phyloP scores from a whole-genome alignment of 257 asterid species.

The Craterostigma plantagineum region DNA sequence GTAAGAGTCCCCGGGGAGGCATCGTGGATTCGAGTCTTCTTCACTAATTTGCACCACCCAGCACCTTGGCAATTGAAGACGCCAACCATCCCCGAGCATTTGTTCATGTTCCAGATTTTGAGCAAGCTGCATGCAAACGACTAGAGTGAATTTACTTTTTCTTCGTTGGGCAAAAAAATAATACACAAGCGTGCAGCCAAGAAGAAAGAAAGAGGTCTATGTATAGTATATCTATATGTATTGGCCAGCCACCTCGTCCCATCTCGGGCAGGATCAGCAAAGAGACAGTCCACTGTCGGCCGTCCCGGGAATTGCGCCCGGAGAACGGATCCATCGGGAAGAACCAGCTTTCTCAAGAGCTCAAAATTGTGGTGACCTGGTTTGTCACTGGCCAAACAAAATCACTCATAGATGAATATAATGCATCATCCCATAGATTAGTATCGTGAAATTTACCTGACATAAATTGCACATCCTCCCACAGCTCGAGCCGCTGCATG shows the following conservation, averaged over 20 bases:
- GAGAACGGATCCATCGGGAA: slow-evolving; percentile 88
- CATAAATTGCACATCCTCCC: slow-evolving; percentile 67
- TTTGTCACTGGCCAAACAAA: slow-evolving; percentile 32
- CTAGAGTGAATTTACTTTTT: no score
- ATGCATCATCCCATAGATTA: not conserved
- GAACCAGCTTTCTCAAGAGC: slow-evolving; percentile 72
- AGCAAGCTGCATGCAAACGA: slow-evolving; percentile 55
- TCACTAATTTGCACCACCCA: slow-evolving; percentile 68
- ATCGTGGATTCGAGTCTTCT: slow-evolving; percentile 76
- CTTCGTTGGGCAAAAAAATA: not conserved
- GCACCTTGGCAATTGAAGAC: slow-evolving; percentile 94
- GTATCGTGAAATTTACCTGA: slow-evolving; percentile 29
- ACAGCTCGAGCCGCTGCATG: slow-evolving; percentile 96
- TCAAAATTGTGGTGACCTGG: slow-evolving; percentile 77
- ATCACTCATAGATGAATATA: not conserved
- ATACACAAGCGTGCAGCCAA: not conserved
- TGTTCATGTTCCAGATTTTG: slow-evolving; percentile 75
- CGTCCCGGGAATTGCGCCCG: slow-evolving; percentile 77
- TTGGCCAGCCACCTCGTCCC: slow-evolving; percentile 28
- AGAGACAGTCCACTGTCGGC: slow-evolving; percentile 52
- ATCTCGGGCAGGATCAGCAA: slow-evolving; percentile 66
- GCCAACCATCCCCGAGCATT: slow-evolving; percentile 63
- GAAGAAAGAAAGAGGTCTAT: not conserved
- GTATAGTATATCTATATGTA: no score
- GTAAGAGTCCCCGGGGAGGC: slow-evolving; percentile 78